Evolutionary conservation across 805 yeast genomes (phyloP).

Genomic region (Saccharomycopsis sp.): DNA sequence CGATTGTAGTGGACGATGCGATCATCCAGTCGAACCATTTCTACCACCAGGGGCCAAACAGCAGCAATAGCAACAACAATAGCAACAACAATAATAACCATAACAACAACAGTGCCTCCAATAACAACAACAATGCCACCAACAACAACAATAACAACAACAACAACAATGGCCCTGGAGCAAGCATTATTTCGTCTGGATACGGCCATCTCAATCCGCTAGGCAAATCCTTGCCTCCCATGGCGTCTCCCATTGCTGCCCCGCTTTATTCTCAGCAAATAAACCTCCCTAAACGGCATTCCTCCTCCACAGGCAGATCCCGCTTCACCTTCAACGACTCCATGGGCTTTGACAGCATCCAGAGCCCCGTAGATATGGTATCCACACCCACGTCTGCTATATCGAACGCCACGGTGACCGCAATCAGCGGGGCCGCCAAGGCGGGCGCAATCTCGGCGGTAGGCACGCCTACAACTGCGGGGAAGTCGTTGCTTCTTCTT

Average conservation of each 20-base stretch:
- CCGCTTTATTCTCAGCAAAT: slow-evolving; percentile 11
- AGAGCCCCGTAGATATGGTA: background rate
- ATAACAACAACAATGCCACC: background rate
- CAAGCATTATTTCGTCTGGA: background rate
- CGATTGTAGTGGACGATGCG: slow-evolving; percentile 11
- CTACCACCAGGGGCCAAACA: background rate
- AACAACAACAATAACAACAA: background rate
- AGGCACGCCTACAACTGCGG: slow-evolving; percentile 26
- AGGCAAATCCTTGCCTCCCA: slow-evolving; percentile 3
- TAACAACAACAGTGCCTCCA: background rate
- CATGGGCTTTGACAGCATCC: background rate
- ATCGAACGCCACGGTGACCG: slow-evolving; percentile 21
- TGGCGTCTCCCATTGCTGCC: slow-evolving; percentile 2
- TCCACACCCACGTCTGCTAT: background rate
- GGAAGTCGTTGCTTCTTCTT: slow-evolving; percentile 39
- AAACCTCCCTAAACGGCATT: slow-evolving; percentile 15
- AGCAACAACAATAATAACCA: slow-evolving; percentile 1
- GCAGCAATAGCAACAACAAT: slow-evolving; percentile 1
- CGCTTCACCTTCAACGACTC: slow-evolving; percentile 12
- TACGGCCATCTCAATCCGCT: background rate
- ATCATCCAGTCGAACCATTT: background rate
- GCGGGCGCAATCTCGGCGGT: slow-evolving; percentile 30
- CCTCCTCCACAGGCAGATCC: slow-evolving; percentile 10
- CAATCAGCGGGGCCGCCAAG: slow-evolving; percentile 36
- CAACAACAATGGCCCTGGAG: slow-evolving; percentile 1